phyloP scores from a whole-genome alignment of 495 filamentous ascomycete genomes.

The Annulohypoxylon moriforme region DNA sequence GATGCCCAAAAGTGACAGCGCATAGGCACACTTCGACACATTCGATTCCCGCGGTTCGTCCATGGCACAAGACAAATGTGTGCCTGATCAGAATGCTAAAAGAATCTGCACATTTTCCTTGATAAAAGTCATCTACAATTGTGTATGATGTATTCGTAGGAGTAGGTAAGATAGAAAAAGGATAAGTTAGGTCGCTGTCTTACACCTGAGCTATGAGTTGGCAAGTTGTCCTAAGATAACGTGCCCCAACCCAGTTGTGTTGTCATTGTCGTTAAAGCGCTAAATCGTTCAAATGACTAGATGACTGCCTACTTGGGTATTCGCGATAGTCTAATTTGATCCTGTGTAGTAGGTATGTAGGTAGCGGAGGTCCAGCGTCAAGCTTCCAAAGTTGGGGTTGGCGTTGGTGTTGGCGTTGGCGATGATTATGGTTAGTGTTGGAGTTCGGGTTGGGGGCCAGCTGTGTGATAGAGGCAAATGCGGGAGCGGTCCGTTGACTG shows the following conservation, averaged over 20 bases:
- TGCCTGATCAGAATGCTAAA: slow-evolving; percentile 37
- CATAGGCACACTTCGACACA: slow-evolving; percentile 26
- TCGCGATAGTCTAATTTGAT: slow-evolving; percentile 16
- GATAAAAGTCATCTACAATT: slow-evolving; percentile 4
- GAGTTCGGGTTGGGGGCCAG: neutral
- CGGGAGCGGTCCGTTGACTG: slow-evolving; percentile 40
- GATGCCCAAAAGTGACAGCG: slow-evolving; percentile 29
- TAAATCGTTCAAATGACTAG: slow-evolving; percentile 46
- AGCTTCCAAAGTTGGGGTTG: neutral
- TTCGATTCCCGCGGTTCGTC: neutral
- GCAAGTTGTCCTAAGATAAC: slow-evolving; percentile 34
- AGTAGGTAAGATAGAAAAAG: slow-evolving; percentile 17
- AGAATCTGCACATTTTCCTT: neutral
- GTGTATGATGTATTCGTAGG: slow-evolving; percentile 2
- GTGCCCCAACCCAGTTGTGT: slow-evolving; percentile 37
- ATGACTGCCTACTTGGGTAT: neutral
- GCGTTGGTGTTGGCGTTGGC: neutral
- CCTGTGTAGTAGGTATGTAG: neutral
- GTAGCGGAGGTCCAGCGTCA: slow-evolving; percentile 16
- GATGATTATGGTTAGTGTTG: neutral
- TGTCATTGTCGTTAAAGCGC: slow-evolving; percentile 35
- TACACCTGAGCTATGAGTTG: slow-evolving; percentile 41
- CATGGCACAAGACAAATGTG: slow-evolving; percentile 36
- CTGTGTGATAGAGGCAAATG: slow-evolving; percentile 30
- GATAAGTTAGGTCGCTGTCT: slow-evolving; percentile 33